Base-by-base conservation (phyloP, 31 red algal species). In the Asparagopsis taxiformis region DNA sequence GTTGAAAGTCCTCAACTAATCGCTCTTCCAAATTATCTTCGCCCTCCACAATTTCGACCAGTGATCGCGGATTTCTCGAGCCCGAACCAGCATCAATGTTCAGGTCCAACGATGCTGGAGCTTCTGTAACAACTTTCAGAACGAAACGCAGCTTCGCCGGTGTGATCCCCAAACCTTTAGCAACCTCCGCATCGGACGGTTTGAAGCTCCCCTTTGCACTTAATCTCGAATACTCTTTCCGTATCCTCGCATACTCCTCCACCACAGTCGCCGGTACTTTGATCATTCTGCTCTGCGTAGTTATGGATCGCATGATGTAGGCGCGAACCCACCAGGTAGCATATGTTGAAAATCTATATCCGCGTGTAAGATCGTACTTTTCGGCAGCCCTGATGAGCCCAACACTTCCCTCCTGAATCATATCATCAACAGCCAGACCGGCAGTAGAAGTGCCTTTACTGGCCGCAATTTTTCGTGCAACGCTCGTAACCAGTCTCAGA, bases 291-390 rank as follows among this genome's bases (percentile, higher is more conserved):
- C 65, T 78, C 65, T 94, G 70, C n/a, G 51, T 72, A 0, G 68
- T 74, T 1, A 98, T 63, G 31, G 71, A 73, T 1, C 91, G 72
- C 82, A 81, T 72, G 60, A 94, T 62, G n/a, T 82, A 75, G 10
- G 82, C 78, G 10, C 85, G 69, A 17, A 98, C 78, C 95, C 95
- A 98, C 91, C 91, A 98, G 28, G 95, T 94, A 17, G 95, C 95
- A 67, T 98, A 98, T 43, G 95, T 98, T 3, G 91, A 94, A 60
- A 98, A 98, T 35, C 68, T 68, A 52, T 76, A 91, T 3, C 95
- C 95, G 33, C 68, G 72, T 7, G 28, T 35, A 1, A 70, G 46
- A 66, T 98, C 89, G 62, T 74, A 98, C 55, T 91, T 94, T 65
- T 98, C 90, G 0, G 85, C 90, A 10, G 95, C 90, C 21, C 85